Percentiles rank a stretch among this genome's conserved stretches.
phyloP scores from a whole-genome alignment of 2,329 filamentous ascomycete species.

The Fusarium napiforme region DNA sequence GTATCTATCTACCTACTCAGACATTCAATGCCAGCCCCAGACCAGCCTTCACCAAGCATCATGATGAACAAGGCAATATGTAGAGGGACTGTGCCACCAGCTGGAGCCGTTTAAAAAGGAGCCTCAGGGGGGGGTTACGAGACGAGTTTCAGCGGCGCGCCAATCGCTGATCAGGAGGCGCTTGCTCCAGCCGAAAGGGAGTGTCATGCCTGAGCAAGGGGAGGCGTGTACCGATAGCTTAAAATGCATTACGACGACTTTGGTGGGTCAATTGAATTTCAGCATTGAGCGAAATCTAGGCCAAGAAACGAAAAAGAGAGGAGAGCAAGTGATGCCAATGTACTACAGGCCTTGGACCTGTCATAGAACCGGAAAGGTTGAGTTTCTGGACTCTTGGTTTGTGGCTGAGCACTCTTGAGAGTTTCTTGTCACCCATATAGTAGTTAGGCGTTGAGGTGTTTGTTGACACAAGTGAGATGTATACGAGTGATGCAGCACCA shows the following conservation, averaged over 20 bases:
- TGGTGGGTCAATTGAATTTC: constrained; percentile 21
- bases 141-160: constrained; percentile 30
- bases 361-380: background rate
- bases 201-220: background rate
- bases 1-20: background rate
- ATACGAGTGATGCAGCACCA: constrained; percentile 19
- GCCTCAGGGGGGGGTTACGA: constrained; percentile 11
- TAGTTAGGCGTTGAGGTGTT: background rate
- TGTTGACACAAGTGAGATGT: constrained; percentile 13
- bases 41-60: background rate
- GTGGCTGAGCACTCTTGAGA: constrained; percentile 34
- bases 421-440: background rate
- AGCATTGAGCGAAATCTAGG: constrained; percentile 20
- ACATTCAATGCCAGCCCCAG: constrained; percentile 8
- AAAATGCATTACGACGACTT: constrained; percentile 38
- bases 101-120: constrained; percentile 11
- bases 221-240: constrained; percentile 4
- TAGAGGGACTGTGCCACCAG: constrained; percentile 2
- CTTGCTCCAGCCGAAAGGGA: constrained; percentile 24
- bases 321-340: constrained; percentile 6
- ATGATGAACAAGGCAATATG: background rate
- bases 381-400: background rate
- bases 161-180: constrained; percentile 32
- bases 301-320: constrained; percentile 18
- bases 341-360: constrained; percentile 12